phyloP scores from a whole-genome alignment of 805 yeast genomes.

The Yarrowia sp. region DNA sequence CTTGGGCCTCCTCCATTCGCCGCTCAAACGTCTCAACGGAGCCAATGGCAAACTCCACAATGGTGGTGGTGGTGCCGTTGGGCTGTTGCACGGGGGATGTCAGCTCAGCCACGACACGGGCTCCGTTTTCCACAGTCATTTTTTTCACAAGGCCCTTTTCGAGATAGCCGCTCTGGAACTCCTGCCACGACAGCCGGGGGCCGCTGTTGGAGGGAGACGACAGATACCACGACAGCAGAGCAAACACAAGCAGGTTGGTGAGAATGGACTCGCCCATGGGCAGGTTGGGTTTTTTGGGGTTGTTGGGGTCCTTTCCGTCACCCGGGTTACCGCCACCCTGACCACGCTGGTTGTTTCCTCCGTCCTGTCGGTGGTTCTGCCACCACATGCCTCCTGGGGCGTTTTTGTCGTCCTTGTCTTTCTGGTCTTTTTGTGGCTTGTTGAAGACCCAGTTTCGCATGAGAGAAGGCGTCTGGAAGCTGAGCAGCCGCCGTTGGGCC shows the following conservation, averaged over 20 bases:
- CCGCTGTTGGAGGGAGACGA: neutral
- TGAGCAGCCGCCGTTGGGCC: neutral
- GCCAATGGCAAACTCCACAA: slow-evolving; percentile 72
- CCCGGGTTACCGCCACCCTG: neutral
- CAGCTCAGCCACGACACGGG: slow-evolving; percentile 67
- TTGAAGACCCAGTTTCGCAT: slow-evolving; percentile 13
- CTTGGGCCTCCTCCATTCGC: slow-evolving; percentile 71
- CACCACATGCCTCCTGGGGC: slow-evolving; percentile 14
- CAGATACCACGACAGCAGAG: slow-evolving; percentile 15
- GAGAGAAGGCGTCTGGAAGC: neutral
- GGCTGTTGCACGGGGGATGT: slow-evolving; percentile 49
- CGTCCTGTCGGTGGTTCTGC: slow-evolving; percentile 15
- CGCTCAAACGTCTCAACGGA: slow-evolving; percentile 85
- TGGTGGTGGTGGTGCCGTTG: slow-evolving; percentile 40
- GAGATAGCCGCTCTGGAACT: slow-evolving; percentile 70
- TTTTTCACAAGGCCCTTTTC: slow-evolving; percentile 74
- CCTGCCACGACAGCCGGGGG: slow-evolving; percentile 64
- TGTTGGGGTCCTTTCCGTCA: neutral
- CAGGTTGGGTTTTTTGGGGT: slow-evolving; percentile 25
- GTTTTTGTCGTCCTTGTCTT: slow-evolving; percentile 7
- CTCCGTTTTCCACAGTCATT: slow-evolving; percentile 72
- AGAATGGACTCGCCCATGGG: slow-evolving; percentile 21
- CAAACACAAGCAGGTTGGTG: slow-evolving; percentile 23
- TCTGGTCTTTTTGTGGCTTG: neutral
- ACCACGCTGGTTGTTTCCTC: neutral